Evolutionary conservation across 2,329 filamentous ascomycete genomes (phyloP).

Genomic region (Graphilbum fragrans): DNA sequence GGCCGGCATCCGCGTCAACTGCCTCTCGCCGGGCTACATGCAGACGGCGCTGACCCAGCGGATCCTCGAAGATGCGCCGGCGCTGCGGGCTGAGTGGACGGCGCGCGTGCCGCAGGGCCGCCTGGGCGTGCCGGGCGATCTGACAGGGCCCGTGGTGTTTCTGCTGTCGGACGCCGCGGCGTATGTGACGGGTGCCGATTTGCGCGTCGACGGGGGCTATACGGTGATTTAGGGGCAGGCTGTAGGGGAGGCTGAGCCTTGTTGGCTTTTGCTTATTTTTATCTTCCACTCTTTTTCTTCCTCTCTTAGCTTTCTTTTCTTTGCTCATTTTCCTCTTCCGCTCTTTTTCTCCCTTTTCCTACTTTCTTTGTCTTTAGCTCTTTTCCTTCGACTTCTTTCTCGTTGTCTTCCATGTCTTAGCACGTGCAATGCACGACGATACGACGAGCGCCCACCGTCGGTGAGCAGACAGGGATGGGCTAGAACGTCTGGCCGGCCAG

Average conservation of each 20-base stretch:
- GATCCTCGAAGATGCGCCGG: conserved; percentile 87
- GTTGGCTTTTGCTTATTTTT: not conserved
- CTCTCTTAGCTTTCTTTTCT: not conserved
- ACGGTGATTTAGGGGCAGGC: conserved; percentile 59
- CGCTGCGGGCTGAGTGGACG: conserved; percentile 81
- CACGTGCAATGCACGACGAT: not conserved
- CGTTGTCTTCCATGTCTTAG: not conserved
- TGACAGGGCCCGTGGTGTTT: conserved; percentile 89
- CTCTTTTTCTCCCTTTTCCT: not conserved
- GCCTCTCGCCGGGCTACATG: conserved; percentile 95
- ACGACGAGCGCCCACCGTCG: too few relatives aligned
- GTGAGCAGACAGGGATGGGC: too few relatives aligned
- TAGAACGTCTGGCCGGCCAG: too few relatives aligned
- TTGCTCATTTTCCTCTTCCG: not conserved
- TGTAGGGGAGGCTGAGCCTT: not conserved
- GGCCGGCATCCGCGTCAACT: conserved; percentile 83
- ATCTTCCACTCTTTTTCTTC: not conserved
- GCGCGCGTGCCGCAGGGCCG: conserved; percentile 85
- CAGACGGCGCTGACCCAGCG: conserved; percentile 88
- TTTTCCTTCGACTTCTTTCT: not conserved
- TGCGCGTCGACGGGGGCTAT: conserved; percentile 81
- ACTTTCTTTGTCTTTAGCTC: not conserved
- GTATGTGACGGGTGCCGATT: conserved; percentile 62
- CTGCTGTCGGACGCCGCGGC: conserved; percentile 66
- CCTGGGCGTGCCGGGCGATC: conserved; percentile 83